These are phyloP conservation scores for Rhodotorula diobovata DNA, from an alignment of 768 basidiomycete species.

Conservation along the genomic window DNA sequence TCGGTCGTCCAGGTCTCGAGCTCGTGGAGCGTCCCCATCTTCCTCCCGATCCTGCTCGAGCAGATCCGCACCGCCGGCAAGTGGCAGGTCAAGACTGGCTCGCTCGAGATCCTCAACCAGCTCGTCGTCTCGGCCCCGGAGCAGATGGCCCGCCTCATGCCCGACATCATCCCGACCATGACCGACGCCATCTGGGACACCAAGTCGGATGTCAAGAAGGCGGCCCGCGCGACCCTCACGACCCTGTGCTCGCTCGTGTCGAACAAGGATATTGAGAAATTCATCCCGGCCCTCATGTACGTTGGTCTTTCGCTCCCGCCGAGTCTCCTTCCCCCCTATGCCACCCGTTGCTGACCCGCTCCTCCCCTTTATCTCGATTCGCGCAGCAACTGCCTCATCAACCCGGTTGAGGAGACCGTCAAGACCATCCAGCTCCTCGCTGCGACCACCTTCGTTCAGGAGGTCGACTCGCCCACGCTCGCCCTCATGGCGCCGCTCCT, in stretches of 20 bases:
- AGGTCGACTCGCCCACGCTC: conserved; percentile 90
- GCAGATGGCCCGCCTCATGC: conserved; percentile 52
- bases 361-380: conserved; percentile 49
- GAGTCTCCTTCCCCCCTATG: neutral
- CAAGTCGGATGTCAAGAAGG: conserved; percentile 75
- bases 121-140: conserved; percentile 43
- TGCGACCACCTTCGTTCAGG: conserved; percentile 91
- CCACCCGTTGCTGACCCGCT: neutral
- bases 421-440: conserved; percentile 92
- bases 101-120: conserved; percentile 66
- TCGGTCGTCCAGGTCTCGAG: conserved; percentile 77
- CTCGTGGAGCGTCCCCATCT: conserved; percentile 67
- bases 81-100: conserved; percentile 93
- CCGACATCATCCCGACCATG: conserved; percentile 79
- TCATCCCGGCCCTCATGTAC: conserved; percentile 73
- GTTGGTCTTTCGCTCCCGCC: conserved; percentile 41
- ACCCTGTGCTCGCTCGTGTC: conserved; percentile 86
- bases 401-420: conserved; percentile 95
- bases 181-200: conserved; percentile 93
- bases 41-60: conserved; percentile 61
- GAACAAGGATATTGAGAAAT: conserved; percentile 85
- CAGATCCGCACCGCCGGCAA: conserved; percentile 65
- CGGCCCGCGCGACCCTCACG: conserved; percentile 60
- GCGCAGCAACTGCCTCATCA: conserved; percentile 74
- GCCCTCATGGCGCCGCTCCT: conserved; percentile 93